A percentile compares a stretch with the other conserved stretches of the same genome.
phyloP scores from a whole-genome alignment of 2,329 filamentous ascomycete species.

The Alternaria sp. region DNA sequence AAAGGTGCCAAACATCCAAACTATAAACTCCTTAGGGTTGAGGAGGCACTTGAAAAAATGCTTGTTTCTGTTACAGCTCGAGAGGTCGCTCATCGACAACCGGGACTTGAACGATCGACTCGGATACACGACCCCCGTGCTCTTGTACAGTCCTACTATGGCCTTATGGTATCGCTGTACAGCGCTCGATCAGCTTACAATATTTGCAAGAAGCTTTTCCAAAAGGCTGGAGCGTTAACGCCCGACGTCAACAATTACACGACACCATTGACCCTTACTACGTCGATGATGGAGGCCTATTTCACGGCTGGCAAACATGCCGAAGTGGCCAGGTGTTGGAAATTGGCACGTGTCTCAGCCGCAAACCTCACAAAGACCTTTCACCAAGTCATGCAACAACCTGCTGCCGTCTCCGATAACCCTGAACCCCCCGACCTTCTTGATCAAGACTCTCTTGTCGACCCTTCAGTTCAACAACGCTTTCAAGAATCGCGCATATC shows the following conservation, averaged over 20 bases:
- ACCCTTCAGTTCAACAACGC: conserved; percentile 28
- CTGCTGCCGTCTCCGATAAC: conserved; percentile 25
- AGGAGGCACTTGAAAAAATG: conserved; percentile 38
- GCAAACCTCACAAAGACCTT: conserved; percentile 51
- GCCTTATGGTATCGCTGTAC: conserved; percentile 65
- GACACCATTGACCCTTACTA: conserved; percentile 52
- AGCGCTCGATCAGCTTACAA: conserved; percentile 56
- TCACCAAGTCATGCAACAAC: conserved; percentile 44
- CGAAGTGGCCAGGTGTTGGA: conserved; percentile 73
- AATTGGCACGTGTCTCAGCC: conserved; percentile 64
- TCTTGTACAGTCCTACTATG: conserved; percentile 61
- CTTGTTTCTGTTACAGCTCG: conserved; percentile 39
- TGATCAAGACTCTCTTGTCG: conserved; percentile 24
- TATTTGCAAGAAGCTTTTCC: conserved; percentile 46
- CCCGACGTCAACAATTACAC: conserved; percentile 23
- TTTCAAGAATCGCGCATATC: conserved; percentile 36
- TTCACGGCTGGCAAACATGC: conserved; percentile 65
- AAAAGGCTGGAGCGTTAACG: conserved; percentile 27
- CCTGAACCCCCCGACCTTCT: not conserved
- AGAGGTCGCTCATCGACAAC: conserved; percentile 39
- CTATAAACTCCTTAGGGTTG: conserved; percentile 34
- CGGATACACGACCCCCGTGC: conserved; percentile 50
- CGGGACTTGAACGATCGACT: conserved; percentile 30
- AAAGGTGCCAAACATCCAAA: conserved; percentile 19
- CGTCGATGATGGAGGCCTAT: conserved; percentile 72